These are phyloP conservation scores for Sporormia fimetaria DNA, from an alignment of 495 filamentous ascomycete genomes.

Conservation along the genomic window DNA sequence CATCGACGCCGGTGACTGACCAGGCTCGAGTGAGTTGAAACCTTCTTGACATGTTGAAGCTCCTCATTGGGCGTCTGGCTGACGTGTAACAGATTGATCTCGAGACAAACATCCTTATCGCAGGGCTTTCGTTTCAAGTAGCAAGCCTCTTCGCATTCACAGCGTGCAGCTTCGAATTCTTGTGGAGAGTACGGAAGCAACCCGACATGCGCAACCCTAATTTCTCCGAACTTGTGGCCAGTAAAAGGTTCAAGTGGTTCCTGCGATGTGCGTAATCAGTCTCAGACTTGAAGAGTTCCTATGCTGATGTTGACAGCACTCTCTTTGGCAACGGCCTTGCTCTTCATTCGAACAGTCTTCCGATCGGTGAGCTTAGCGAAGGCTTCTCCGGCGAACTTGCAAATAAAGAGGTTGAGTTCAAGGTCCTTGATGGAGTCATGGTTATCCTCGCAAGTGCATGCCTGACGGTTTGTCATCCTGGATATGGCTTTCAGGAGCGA, in stretches of 20 bases:
- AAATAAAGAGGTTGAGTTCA: conserved; percentile 48
- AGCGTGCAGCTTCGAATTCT: conserved; percentile 39
- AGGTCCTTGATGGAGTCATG: conserved; percentile 62
- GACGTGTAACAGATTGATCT: conserved; percentile 11
- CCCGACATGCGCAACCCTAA: neutral
- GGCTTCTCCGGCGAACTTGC: conserved; percentile 49
- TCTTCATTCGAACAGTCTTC: conserved; percentile 50
- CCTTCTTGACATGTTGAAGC: too few relatives aligned
- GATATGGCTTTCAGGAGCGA: conserved; percentile 9
- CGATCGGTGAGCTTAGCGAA: conserved; percentile 49
- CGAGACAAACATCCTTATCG: conserved; percentile 54
- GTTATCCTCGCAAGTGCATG: conserved; percentile 46
- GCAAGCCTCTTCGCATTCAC: conserved; percentile 42
- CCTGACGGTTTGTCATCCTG: conserved; percentile 51
- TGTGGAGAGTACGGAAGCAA: conserved; percentile 30
- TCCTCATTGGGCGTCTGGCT: conserved; percentile 31
- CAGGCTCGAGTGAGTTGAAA: too few relatives aligned
- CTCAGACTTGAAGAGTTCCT: neutral
- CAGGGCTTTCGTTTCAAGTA: conserved; percentile 48
- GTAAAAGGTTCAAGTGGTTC: neutral
- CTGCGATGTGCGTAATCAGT: neutral
- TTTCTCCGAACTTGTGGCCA: conserved; percentile 1
- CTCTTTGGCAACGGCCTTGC: conserved; percentile 41
- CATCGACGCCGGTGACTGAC: too few relatives aligned
- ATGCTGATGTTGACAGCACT: conserved; percentile 25